Evolutionary conservation across 208 protist species (phyloP).

Genomic region (Acanthamoeba healyi): DNA sequence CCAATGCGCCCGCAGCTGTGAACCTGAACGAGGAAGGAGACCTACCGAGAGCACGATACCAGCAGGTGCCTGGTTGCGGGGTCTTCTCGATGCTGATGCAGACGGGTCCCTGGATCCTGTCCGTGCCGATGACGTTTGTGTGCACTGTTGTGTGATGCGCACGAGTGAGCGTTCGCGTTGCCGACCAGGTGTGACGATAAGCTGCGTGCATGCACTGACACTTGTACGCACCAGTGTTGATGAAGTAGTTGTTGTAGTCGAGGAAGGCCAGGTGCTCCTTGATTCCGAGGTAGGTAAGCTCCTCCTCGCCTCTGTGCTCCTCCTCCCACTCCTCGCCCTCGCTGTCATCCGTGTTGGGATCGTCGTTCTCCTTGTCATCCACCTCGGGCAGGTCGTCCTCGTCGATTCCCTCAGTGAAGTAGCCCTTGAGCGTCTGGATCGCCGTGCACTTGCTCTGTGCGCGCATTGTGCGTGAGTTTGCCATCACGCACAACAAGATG

Average conservation of each 20-base stretch:
- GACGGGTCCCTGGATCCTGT: neutral
- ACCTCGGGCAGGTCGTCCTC: neutral
- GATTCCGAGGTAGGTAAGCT: conserved; percentile 36
- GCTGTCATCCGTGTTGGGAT: conserved; percentile 39
- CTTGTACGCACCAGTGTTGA: conserved; percentile 33
- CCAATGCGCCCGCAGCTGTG: too few species aligned
- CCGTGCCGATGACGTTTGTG: conserved; percentile 47
- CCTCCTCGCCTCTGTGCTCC: conserved; percentile 41
- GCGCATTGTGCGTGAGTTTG: neutral
- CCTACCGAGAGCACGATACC: conserved; percentile 13
- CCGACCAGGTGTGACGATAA: too few species aligned
- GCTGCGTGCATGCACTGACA: neutral
- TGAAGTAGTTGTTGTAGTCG: conserved; percentile 71
- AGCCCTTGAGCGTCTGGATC: conserved; percentile 42
- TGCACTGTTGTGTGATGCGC: conserved; percentile 8
- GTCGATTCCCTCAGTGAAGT: conserved; percentile 41
- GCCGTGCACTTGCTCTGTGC: conserved; percentile 54
- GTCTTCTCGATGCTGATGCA: conserved; percentile 29
- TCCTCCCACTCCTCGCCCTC: conserved; percentile 64
- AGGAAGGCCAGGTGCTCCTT: conserved; percentile 66
- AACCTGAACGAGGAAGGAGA: neutral
- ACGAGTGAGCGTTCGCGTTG: too few species aligned
- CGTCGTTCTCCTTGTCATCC: conserved; percentile 44
- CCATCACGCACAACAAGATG: neutral
- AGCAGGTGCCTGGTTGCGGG: conserved; percentile 11